Percentiles rank a stretch among this genome's conserved stretches.
These are phyloP conservation scores for Lenzites betulinus DNA, from an alignment of 768 basidiomycete species.

Conservation along the genomic window DNA sequence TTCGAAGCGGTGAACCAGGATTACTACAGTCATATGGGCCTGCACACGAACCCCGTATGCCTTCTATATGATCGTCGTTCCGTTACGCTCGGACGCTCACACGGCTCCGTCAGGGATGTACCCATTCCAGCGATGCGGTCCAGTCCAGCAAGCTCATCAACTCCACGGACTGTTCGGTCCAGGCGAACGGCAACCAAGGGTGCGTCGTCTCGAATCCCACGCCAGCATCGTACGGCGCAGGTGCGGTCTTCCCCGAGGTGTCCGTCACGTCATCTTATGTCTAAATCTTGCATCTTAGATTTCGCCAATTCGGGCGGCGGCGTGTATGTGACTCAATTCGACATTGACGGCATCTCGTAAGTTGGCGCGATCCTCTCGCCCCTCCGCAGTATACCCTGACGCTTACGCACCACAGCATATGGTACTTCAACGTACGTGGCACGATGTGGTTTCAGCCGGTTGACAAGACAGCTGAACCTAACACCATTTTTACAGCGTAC, in stretches of 20 bases:
- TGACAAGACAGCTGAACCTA: not conserved
- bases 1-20: slow-evolving; percentile 80
- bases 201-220: slow-evolving; percentile 63
- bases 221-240: slow-evolving; percentile 58
- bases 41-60: slow-evolving; percentile 64
- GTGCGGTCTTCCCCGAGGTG: slow-evolving; percentile 11
- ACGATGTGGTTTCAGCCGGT: not conserved
- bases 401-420: slow-evolving; percentile 42
- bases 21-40: slow-evolving; percentile 65
- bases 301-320: slow-evolving; percentile 73
- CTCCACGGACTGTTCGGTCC: slow-evolving; percentile 61
- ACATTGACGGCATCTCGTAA: slow-evolving; percentile 63
- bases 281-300: slow-evolving; percentile 26
- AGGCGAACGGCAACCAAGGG: slow-evolving; percentile 59
- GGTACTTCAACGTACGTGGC: slow-evolving; percentile 57
- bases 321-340: slow-evolving; percentile 74
- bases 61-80: not conserved
- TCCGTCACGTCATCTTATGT: not conserved
- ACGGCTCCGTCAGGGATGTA: slow-evolving; percentile 47
- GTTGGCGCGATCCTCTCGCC: slow-evolving; percentile 25
- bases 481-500: slow-evolving; percentile 33
- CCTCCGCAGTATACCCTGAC: not conserved
- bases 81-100: slow-evolving; percentile 1
- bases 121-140: slow-evolving; percentile 44
- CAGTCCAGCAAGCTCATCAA: slow-evolving; percentile 55